Evolutionary conservation across 2,329 filamentous ascomycete genomes (phyloP), one percentile per base, ranked within the genome.

Genomic region (Nothopassalora personata): DNA sequence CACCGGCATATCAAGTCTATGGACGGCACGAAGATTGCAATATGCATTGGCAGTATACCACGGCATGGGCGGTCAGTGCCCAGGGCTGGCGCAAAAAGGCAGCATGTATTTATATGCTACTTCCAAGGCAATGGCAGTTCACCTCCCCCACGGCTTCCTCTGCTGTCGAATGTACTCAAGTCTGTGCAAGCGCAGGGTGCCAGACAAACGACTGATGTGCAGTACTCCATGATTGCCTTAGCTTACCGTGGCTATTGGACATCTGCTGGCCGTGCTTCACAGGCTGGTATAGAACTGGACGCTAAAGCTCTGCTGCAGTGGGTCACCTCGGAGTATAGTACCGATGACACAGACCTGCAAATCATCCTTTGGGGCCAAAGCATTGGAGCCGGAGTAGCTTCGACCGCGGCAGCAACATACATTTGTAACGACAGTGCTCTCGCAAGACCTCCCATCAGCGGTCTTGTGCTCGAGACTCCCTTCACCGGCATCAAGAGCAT

Each of bases 171-270:
- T 8, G 68, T 80, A 7, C 62, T 83, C 1, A 71, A 73, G 15
- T 66, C 79, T 4, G 60, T 83, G 30, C 72, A 73, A 23, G 57
- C 68, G 33, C 51, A 56, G 5, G 19, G 47, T 4, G 19, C 15
- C 15, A 28, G 49, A 45, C 28, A 47, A 60, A n/a, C 15, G 13
- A 15, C 9, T 23, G n/a, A 18, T 5, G 11, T 23, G 1, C 27
- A 33, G 49, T 58, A 54, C 45, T 30, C 51, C 8, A 46, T 83
- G 3, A 72, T 79, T 1, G 79, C 78, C 4, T 66, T 83, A 6
- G 83, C 81, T 5, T 83, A 90, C 70, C 83, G 88, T 47, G 88
- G 89, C 10, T 93, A 87, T 71, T 93, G 89, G 90, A 90, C 80
- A 10, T 92, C 88, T 1, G 80, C 83, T 33, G 89, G 90, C 18